Evolutionary conservation across 805 yeast species (phyloP), one percentile per base, ranked within the genome.

Genomic region (Myxozyma mucilagina): DNA sequence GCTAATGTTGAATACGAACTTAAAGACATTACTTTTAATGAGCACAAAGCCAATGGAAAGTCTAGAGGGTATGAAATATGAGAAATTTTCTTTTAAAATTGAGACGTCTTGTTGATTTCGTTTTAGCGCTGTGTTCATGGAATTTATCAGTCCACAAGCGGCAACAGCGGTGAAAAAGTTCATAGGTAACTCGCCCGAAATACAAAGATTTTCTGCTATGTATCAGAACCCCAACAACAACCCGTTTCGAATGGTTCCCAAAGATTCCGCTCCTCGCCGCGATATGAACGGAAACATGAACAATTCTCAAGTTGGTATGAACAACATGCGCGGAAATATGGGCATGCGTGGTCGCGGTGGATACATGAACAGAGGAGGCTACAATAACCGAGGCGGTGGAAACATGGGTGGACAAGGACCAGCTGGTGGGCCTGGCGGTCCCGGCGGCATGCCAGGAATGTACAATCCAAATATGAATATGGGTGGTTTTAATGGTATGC

Each of bases 1-100:
- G 65, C 66, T 8, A 42, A 44, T n/a, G 59, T 53, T 24, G 69
- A 66, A 38, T 61, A 58, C 43, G 67, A 66, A 47, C 31, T 66
- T 24, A 61, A 59, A 41, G 69, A 66, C 14, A 59, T 66, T 11
- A 66, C 68, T 18, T 66, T 66, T 36, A 61, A 63, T 47, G 69
- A 66, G 47, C 69, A 66, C 50, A 66, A 66, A 45, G 66, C 67
- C n/a, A 66, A 66, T 56, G 69, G 69, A 48, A 66, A 66, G 41
- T 66, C 69, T 13, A 34, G 66, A 39, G 69, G 69, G 61, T 63
- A 36, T 9, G 67, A 48, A 11, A 16, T 3, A 5, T 35, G 39
- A n/a, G 20, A n/a, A 14, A 18, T 31, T 45, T 38, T 47, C 31
- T 0, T 16, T 50, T 36, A 32, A 24, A 29, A n/a, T 13, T n/a